Percentiles rank a stretch among this genome's conserved stretches.
Evolutionary conservation across 1,284 basidiomycete species (phyloP).

Genomic region (Volvariella surrecta): DNA sequence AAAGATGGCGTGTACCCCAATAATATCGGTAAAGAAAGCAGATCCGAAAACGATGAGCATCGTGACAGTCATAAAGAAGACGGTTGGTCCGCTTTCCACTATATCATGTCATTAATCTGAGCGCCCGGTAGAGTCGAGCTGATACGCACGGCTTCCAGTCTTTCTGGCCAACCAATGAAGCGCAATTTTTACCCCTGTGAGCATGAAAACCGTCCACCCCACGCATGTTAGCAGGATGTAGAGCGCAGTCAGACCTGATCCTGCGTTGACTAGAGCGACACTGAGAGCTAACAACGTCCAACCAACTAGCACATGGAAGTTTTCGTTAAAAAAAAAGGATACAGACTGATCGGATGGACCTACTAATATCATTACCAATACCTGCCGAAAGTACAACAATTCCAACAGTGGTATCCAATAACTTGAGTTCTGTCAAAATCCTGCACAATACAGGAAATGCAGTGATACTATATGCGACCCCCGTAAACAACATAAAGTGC

Average conservation of each 20-base stretch:
- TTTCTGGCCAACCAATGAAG: conserved; percentile 68
- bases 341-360: conserved; percentile 8
- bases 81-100: conserved; percentile 70
- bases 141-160: conserved; percentile 56
- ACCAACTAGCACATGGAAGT: conserved; percentile 34
- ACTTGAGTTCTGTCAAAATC: conserved; percentile 72
- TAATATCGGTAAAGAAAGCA: conserved; percentile 90
- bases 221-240: conserved; percentile 79
- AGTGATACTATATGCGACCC: conserved; percentile 88
- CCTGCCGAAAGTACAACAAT: conserved; percentile 91
- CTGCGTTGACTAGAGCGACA: conserved; percentile 85
- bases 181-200: conserved; percentile 60
- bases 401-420: conserved; percentile 91
- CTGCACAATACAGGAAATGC: conserved; percentile 94
- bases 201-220: conserved; percentile 75
- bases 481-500: conserved; percentile 91
- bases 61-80: conserved; percentile 72
- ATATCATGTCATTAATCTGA: not conserved
- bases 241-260: conserved; percentile 65
- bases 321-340: not conserved
- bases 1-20: conserved; percentile 90
- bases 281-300: conserved; percentile 77
- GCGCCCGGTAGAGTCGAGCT: not conserved
- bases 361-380: conserved; percentile 79
- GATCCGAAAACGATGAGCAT: conserved; percentile 77